Percentiles rank a stretch among this genome's conserved stretches.
These are phyloP conservation scores for Pachyrhizus erosus DNA, from an alignment of 306 rosid genomes.

Conservation along the genomic window DNA sequence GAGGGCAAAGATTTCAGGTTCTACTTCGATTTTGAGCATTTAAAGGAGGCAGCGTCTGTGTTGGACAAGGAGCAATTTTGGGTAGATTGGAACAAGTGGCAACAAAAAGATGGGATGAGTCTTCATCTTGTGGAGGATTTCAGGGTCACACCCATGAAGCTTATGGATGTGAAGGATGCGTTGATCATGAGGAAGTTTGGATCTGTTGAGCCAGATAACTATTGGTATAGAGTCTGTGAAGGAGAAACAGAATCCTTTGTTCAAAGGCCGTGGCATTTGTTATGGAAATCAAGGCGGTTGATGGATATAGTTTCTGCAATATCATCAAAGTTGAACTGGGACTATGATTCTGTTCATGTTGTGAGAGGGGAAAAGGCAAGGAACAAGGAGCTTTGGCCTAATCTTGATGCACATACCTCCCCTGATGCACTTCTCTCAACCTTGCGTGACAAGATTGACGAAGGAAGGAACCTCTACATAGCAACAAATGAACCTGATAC, in stretches of 20 bases:
- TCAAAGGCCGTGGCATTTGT: conserved; percentile 93
- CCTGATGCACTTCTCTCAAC: conserved; percentile 80
- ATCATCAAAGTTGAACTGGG: conserved; percentile 88
- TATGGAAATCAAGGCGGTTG: conserved; percentile 94
- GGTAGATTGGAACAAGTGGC: conserved; percentile 89
- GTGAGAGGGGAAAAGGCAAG: conserved; percentile 95
- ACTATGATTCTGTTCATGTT: conserved; percentile 87
- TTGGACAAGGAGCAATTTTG: conserved; percentile 92
- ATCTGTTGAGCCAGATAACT: conserved; percentile 91
- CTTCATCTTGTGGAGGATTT: conserved; percentile 87
- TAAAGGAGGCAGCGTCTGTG: conserved; percentile 86
- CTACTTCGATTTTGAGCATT: conserved; percentile 97
- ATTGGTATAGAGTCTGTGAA: conserved; percentile 97
- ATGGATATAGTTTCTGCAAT: conserved; percentile 93
- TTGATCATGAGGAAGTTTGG: conserved; percentile 93
- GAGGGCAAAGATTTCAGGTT: conserved; percentile 98
- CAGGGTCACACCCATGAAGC: conserved; percentile 87
- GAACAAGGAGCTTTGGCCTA: conserved; percentile 95
- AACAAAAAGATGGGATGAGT: conserved; percentile 67
- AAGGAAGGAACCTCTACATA: conserved; percentile 86
- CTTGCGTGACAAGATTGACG: conserved; percentile 74
- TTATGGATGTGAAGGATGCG: conserved; percentile 69
- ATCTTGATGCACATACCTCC: conserved; percentile 87
- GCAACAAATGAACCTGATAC: conserved; percentile 84
- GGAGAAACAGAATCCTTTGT: conserved; percentile 90